Evolutionary conservation across 2,329 filamentous ascomycete genomes (phyloP), one percentile per base, ranked within the genome.

Genomic region (Botrytis byssoidea): DNA sequence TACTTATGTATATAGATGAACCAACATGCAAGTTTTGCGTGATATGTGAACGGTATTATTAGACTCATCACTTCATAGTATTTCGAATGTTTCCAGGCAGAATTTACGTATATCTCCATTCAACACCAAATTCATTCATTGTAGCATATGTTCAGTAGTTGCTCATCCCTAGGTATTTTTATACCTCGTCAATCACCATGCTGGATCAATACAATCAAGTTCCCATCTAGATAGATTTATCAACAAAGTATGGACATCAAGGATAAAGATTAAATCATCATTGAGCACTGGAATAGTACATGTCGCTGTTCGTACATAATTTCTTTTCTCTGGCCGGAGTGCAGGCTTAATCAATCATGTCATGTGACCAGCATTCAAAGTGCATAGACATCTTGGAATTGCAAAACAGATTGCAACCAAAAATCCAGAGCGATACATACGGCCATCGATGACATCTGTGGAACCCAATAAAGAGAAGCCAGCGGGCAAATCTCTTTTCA

Each of bases 401-500:
- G 16, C 35, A 42, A 68, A 29, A 57, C 40, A n/a, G 8, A 42
- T 16, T 69, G 12, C 37, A 42, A 22, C 37, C 35, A 20, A 68
- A 57, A 57, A 32, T n/a, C 9, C 7, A 20, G 10, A 51, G n/a
- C 40, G 20, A 42, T 69, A 29, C 18, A 25, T 32, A 40, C 40
- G 48, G 29, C 10, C 66, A 42, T n/a, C 51, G 66, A 69, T 69
- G 66, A 25, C 66, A 32, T 57, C 48, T 10, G 66, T 25, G 48
- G 35, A 69, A 25, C 3, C 35, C 14, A 22, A 42, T 16, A 32
- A 57, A 57, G 66, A 57, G 48, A 69, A 57, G 66, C 66, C 66
- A 44, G 48, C 9, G 5, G 48, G 66, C 66, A 67, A 42, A 59
- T 55, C 61, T 22, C 69, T 70, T 29, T 60, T 74, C 9, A 75